Base-by-base conservation (phyloP, 1,284 basidiomycete species). In the Ganoderma meredithae region DNA sequence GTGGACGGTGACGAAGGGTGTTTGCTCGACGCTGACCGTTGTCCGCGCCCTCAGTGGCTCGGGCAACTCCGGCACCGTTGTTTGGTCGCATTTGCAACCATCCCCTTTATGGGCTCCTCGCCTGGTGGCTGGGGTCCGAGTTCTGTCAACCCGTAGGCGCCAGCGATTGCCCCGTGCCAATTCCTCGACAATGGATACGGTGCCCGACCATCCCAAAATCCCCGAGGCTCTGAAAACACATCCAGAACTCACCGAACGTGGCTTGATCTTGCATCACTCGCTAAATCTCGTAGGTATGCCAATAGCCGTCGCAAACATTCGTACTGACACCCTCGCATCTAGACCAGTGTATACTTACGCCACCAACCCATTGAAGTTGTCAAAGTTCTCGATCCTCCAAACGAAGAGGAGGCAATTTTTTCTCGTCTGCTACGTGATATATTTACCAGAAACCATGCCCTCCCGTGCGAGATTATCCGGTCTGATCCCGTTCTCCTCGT, bases 1-100 rank as follows among this genome's bases (percentile, higher is more conserved):
- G 76, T 69, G 62, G 73, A 72, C 71, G 72, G 69, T 69, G 77
- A 76, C 68, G 71, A 76, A 74, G 65, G 52, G 72, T 62, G 65
- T 70, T 71, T 74, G 69, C 63, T 53, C 69, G 39, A 39, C 67
- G 69, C 64, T 73, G 69, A 72, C 71, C 68, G 71, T 71, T 65
- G 60, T 62, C 39, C 64, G 55, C 49, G 4, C 44, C 47, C 61
- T 63, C 66, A 71, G 60, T 72, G 68, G 71, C 44, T 72, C 71
- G 71, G 71, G 63, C 62, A 65, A 58, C 64, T 69, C 71, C 71
- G 71, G 71, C 69, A 64, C 25, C 13, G 8, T 19, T 71, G 63
- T 55, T 71, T 72, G 71, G 8, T 9, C 36, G 1, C 68, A 64
- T 60, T 72, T 71, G 64, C 55, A 66, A n/a, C 33, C 5, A 22